These are phyloP conservation scores for Arthrobotrys sphaeroides DNA, from an alignment of 2,329 filamentous ascomycete species.

Conservation along the genomic window DNA sequence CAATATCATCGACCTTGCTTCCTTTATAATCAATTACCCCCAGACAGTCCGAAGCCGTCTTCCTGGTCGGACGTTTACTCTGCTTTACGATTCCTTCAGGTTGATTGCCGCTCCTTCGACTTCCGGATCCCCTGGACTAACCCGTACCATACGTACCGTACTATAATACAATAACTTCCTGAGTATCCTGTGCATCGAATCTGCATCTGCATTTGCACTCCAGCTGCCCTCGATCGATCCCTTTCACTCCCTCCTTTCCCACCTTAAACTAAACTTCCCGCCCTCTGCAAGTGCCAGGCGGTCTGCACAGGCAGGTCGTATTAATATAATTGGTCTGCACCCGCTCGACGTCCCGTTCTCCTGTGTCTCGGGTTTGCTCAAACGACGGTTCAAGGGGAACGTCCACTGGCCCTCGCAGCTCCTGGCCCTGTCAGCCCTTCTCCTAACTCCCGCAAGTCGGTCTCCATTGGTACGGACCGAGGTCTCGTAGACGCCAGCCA, in stretches of 20 bases:
- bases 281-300: too few species aligned
- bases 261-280: too few species aligned
- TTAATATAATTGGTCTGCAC: constrained; percentile 46
- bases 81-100: not conserved
- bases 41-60: not conserved
- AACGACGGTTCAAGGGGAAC: constrained; percentile 45
- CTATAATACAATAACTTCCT: too few species aligned
- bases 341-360: constrained; percentile 24
- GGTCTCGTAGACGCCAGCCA: constrained; percentile 23
- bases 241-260: constrained; percentile 4
- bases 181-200: too few species aligned
- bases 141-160: too few species aligned
- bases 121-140: constrained; percentile 9
- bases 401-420: constrained; percentile 25
- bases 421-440: constrained; percentile 30
- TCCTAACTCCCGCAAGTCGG: constrained; percentile 13
- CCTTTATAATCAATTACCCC: constrained; percentile 43
- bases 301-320: too few species aligned
- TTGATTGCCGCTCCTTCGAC: constrained; percentile 27
- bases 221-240: constrained; percentile 23
- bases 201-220: constrained; percentile 39
- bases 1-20: constrained; percentile 46
- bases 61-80: not conserved
- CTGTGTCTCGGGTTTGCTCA: constrained; percentile 53
- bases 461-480: constrained; percentile 27